Percentiles rank a stretch among this genome's conserved stretches.
Conservation (phyloP, 768 basidiomycete species). For the Lentinula sp. region DNA sequence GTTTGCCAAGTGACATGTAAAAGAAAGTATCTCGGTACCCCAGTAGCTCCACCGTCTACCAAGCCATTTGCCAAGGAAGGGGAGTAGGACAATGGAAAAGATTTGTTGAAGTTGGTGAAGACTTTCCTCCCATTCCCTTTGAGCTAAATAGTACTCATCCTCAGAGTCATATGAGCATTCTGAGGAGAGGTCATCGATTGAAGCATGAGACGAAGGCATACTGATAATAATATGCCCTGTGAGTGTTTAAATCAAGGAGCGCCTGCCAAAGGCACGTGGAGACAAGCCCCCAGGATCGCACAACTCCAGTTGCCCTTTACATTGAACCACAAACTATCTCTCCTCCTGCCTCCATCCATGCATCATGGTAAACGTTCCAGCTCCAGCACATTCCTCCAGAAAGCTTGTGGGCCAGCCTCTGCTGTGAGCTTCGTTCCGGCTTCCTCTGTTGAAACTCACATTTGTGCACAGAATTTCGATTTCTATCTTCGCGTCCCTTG, state of each 20-base stretch:
- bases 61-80: slow-evolving; percentile 83
- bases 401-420: slow-evolving; percentile 74
- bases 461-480: slow-evolving; percentile 23
- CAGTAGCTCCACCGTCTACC: slow-evolving; percentile 84
- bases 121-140: slow-evolving; percentile 93
- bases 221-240: not conserved
- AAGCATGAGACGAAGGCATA: slow-evolving; percentile 61
- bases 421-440: slow-evolving; percentile 43
- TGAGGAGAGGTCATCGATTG: slow-evolving; percentile 54
- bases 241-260: not conserved
- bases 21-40: slow-evolving; percentile 44
- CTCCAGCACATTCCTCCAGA: slow-evolving; percentile 24
- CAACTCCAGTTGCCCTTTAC: slow-evolving; percentile 1
- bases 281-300: not conserved
- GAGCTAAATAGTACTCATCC: slow-evolving; percentile 61
- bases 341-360: slow-evolving; percentile 29
- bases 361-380: slow-evolving; percentile 41
- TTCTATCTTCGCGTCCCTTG: slow-evolving; percentile 76
- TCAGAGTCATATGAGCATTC: slow-evolving; percentile 55
- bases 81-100: slow-evolving; percentile 72
- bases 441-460: not conserved
- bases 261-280: not conserved
- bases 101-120: slow-evolving; percentile 79
- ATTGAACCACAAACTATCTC: slow-evolving; percentile 11
- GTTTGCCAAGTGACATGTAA: slow-evolving; percentile 9